Evolutionary conservation across 768 basidiomycete species (phyloP).

Genomic region (Sporobolomyces phaffii): DNA sequence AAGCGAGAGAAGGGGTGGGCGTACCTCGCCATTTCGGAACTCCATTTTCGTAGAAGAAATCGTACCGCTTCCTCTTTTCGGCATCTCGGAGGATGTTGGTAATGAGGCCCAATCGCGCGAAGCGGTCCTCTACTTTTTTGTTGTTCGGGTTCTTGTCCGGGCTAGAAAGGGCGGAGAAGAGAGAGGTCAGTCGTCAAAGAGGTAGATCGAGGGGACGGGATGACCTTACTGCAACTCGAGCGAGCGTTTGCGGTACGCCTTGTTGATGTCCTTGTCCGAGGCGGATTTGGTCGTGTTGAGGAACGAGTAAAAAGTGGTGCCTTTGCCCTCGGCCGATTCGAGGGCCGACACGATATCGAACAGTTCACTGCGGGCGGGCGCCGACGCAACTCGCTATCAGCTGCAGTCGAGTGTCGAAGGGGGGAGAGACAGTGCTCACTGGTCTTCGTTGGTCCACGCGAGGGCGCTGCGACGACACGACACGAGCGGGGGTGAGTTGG

Average conservation of each 20-base stretch:
- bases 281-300: slow-evolving; percentile 73
- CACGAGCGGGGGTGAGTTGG: not conserved
- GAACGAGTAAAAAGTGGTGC: slow-evolving; percentile 94
- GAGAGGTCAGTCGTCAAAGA: not conserved
- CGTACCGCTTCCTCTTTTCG: slow-evolving; percentile 55
- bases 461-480: slow-evolving; percentile 16
- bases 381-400: too few relatives aligned
- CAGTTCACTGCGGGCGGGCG: slow-evolving; percentile 34
- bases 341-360: slow-evolving; percentile 42
- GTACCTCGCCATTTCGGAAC: slow-evolving; percentile 85
- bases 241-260: slow-evolving; percentile 87
- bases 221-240: slow-evolving; percentile 74
- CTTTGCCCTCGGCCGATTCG: slow-evolving; percentile 57
- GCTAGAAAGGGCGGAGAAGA: slow-evolving; percentile 51
- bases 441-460: slow-evolving; percentile 39
- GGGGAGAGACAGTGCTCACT: slow-evolving; percentile 12
- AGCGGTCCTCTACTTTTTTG: slow-evolving; percentile 67
- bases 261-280: slow-evolving; percentile 66
- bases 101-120: slow-evolving; percentile 84
- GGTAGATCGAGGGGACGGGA: not conserved
- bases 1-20: slow-evolving; percentile 4
- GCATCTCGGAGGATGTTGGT: slow-evolving; percentile 68
- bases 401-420: not conserved
- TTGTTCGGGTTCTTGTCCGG: slow-evolving; percentile 92
- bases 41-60: slow-evolving; percentile 89